Evolutionary conservation across 768 basidiomycete species (phyloP).

Genomic region (Pleurotus platypus): DNA sequence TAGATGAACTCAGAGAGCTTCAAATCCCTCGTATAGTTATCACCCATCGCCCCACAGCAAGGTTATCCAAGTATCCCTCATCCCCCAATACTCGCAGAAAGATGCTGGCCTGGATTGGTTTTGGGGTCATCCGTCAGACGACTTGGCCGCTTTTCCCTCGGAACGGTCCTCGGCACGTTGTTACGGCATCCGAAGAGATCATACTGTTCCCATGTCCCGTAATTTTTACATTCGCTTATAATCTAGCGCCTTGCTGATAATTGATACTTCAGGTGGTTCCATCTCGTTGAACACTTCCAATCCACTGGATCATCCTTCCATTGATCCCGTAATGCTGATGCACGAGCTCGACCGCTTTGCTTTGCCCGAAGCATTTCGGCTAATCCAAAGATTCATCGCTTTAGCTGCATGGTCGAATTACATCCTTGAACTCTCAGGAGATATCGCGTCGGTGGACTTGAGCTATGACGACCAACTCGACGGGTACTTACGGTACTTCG

Average conservation of each 20-base stretch:
- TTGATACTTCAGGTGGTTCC: conserved; percentile 16
- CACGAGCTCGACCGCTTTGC: conserved; percentile 20
- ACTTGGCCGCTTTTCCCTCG: too few species aligned
- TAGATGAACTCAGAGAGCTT: too few species aligned
- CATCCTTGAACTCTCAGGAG: conserved; percentile 16
- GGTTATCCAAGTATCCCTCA: too few species aligned
- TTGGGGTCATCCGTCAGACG: too few species aligned
- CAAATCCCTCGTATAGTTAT: too few species aligned
- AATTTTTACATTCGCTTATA: background rate
- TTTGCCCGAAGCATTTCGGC: conserved; percentile 23
- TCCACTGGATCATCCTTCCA: conserved; percentile 22
- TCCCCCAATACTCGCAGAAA: too few species aligned
- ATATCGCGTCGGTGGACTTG: conserved; percentile 15
- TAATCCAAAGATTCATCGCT: conserved; percentile 19
- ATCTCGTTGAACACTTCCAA: conserved; percentile 22
- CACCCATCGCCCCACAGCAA: too few species aligned
- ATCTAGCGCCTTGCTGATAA: background rate
- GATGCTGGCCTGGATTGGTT: too few species aligned
- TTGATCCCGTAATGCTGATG: conserved; percentile 19
- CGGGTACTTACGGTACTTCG: conserved; percentile 17
- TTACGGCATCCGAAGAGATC: too few species aligned
- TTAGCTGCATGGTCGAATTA: conserved; percentile 24
- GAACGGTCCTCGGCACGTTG: too few species aligned
- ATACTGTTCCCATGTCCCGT: conserved; percentile 14
- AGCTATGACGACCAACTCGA: conserved; percentile 22